Percentiles rank a stretch among this genome's conserved stretches.
Evolutionary conservation across 768 basidiomycete species (phyloP).

Genomic region (Butyriboletus loyo): DNA sequence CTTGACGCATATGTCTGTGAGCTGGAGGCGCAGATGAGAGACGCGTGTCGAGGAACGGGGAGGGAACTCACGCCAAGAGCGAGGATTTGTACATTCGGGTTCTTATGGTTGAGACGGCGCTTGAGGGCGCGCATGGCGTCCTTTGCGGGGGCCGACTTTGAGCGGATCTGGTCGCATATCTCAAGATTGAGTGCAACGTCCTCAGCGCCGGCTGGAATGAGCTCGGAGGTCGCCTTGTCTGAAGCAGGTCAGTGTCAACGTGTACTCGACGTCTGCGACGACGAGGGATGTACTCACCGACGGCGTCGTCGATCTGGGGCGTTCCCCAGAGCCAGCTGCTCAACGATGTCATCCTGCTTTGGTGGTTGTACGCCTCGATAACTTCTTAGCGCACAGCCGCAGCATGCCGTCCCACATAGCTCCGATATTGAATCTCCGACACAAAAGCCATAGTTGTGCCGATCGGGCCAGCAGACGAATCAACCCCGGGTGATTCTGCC

Average conservation of each 20-base stretch:
- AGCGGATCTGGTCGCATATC: slow-evolving; percentile 95
- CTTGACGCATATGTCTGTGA: slow-evolving; percentile 92
- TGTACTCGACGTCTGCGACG: slow-evolving; percentile 4
- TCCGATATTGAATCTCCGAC: slow-evolving; percentile 25
- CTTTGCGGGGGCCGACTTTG: slow-evolving; percentile 81
- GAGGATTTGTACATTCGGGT: slow-evolving; percentile 91
- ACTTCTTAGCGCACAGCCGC: slow-evolving; percentile 11
- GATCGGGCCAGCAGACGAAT: slow-evolving; percentile 2
- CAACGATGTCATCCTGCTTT: slow-evolving; percentile 50
- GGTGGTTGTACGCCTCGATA: slow-evolving; percentile 13
- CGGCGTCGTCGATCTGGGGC: slow-evolving; percentile 77
- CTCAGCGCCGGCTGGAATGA: slow-evolving; percentile 76
- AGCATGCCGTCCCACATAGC: slow-evolving; percentile 17
- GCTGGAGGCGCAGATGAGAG: slow-evolving; percentile 38
- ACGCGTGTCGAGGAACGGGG: not conserved
- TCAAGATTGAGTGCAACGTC: slow-evolving; percentile 94
- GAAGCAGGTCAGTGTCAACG: slow-evolving; percentile 29
- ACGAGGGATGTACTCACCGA: slow-evolving; percentile 51
- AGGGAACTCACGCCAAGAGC: slow-evolving; percentile 68
- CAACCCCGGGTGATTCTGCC: not conserved
- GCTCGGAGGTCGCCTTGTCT: slow-evolving; percentile 95
- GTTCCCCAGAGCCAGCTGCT: slow-evolving; percentile 78
- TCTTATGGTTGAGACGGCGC: slow-evolving; percentile 85
- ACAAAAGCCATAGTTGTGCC: not conserved
- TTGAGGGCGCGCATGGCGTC: slow-evolving; percentile 88